These are phyloP conservation scores for Eucalyptus regnans DNA, from an alignment of 345 rosid species.

Conservation along the genomic window DNA sequence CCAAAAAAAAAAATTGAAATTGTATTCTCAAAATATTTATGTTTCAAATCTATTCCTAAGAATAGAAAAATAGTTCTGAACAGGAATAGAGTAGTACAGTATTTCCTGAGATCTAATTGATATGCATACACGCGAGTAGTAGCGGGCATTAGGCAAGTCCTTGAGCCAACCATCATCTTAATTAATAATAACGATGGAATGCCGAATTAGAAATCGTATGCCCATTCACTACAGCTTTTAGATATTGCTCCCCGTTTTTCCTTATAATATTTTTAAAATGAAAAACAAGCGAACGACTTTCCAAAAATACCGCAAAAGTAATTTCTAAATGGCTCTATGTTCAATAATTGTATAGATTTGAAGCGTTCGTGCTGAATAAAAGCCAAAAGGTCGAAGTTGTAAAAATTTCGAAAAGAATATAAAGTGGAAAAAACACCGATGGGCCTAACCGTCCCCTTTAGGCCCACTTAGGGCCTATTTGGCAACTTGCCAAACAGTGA, in stretches of 20 bases:
- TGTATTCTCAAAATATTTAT: rapidly evolving
- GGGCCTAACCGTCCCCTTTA: not conserved
- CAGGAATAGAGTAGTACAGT: not conserved
- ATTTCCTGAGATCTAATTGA: not conserved
- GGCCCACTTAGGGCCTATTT: rapidly evolving
- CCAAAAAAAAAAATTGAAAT: no score
- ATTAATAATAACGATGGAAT: not conserved
- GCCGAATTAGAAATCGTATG: not conserved
- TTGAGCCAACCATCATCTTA: not conserved
- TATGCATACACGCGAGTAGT: rapidly evolving
- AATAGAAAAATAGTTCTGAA: rapidly evolving
- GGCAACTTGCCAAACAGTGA: rapidly evolving
- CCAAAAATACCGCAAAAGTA: not conserved
- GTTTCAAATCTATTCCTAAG: rapidly evolving
- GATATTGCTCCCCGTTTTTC: rapidly evolving
- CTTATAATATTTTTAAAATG: not conserved
- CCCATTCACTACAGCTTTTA: not conserved
- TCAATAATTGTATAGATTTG: not conserved
- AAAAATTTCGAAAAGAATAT: not conserved
- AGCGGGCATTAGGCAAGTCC: not conserved
- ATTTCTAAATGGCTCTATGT: not conserved
- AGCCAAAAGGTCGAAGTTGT: not conserved
- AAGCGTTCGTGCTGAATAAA: not conserved
- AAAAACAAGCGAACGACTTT: not conserved
- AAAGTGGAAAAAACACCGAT: not conserved